Evolutionary conservation across 2,329 filamentous ascomycete genomes (phyloP).

Genomic region (Venturia asperata): DNA sequence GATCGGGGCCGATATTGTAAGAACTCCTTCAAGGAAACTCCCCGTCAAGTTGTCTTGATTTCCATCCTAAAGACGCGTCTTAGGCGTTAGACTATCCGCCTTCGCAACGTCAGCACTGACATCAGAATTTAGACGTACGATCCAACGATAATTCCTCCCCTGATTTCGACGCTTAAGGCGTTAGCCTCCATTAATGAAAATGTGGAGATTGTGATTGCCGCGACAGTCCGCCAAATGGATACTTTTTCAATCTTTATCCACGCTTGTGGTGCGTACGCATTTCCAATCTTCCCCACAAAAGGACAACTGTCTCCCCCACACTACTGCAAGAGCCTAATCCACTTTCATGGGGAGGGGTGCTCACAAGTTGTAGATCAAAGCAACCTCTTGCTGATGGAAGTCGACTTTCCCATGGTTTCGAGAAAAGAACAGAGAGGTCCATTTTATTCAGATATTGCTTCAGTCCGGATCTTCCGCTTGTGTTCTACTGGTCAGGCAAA

Average conservation of each 20-base stretch:
- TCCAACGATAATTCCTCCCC: constrained; percentile 51
- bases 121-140: constrained; percentile 57
- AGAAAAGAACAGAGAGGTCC: constrained; percentile 49
- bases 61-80: background rate
- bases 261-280: constrained; percentile 43
- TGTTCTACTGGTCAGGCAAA: constrained; percentile 19
- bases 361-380: constrained; percentile 25
- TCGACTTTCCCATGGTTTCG: constrained; percentile 28
- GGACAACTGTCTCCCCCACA: background rate
- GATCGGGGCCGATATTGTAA: constrained; percentile 64
- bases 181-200: constrained; percentile 52
- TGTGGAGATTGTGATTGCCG: constrained; percentile 58
- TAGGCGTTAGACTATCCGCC: constrained; percentile 12
- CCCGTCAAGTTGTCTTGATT: constrained; percentile 8
- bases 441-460: constrained; percentile 55
- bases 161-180: constrained; percentile 58
- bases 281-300: background rate
- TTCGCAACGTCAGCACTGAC: constrained; percentile 19
- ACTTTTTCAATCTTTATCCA: constrained; percentile 60
- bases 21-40: constrained; percentile 22
- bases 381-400: constrained; percentile 30
- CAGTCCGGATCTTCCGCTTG: constrained; percentile 51
- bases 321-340: no score
- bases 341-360: background rate
- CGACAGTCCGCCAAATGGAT: constrained; percentile 61